Evolutionary conservation across 106 monocot species (phyloP).

Genomic region (Posidonia australis): DNA sequence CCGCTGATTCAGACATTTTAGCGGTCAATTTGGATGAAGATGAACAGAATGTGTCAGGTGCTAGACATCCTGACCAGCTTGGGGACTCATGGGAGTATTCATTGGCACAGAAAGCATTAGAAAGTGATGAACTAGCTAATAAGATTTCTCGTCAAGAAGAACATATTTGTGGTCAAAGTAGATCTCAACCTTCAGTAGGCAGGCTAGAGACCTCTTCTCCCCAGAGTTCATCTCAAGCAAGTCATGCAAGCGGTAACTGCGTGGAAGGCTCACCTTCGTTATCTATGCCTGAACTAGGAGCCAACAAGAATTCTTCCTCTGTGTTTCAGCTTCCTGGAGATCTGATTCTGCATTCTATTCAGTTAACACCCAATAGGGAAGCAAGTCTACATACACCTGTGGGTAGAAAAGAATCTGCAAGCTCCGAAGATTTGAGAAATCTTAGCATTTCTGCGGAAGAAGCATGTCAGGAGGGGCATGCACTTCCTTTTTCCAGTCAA

Average conservation of each 20-base stretch:
- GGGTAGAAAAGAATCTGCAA: constrained; percentile 26
- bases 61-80: background rate
- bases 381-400: constrained; percentile 4
- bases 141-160: constrained; percentile 1
- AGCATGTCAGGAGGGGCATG: constrained; percentile 12
- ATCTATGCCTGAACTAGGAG: constrained; percentile 2
- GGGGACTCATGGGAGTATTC: background rate
- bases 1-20: constrained; percentile 17
- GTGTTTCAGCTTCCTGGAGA: constrained; percentile 2
- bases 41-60: constrained; percentile 9
- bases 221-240: constrained; percentile 41
- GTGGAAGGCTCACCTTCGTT: constrained; percentile 7
- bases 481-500: background rate
- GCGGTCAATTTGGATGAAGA: constrained; percentile 19
- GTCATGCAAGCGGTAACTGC: constrained; percentile 6
- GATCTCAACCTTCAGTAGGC: constrained; percentile 24
- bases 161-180: constrained; percentile 1
- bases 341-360: background rate
- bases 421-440: no score
- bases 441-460: constrained; percentile 6
- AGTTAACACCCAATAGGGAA: constrained; percentile 5
- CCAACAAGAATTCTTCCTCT: background rate
- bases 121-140: constrained; percentile 3
- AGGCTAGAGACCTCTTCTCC: constrained; percentile 28
- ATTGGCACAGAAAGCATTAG: constrained; percentile 7